Evolutionary conservation across 2,329 filamentous ascomycete genomes (phyloP), one percentile per base, ranked within the genome.

Genomic region (Zymoseptoria brevis): DNA sequence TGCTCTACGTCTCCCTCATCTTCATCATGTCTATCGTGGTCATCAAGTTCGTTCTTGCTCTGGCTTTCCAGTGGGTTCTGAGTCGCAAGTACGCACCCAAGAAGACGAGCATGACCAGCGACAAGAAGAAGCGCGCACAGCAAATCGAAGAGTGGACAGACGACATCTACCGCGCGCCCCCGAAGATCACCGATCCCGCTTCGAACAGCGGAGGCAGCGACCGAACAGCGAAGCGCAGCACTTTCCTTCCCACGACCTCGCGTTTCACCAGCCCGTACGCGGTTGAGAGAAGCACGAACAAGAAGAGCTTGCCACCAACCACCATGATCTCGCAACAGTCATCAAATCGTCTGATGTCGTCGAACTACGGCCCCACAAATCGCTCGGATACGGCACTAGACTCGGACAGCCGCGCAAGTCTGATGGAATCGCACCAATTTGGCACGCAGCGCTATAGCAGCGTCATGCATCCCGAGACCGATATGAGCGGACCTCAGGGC

Each of bases 91-190:
- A 93, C 71, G 92, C 87, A 3, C 90, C 93, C 0, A 77, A 82
- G 53, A 96, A 90, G 75, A 96, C 93, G 0, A 93, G 90, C 2
- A 87, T 96, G 73, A 85, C 85, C 16, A 85, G 87, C 4, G 85
- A 94, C 72, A 84, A 87, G 65, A 91, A 93, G 73, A 88, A 92
- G 76, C 86, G 94, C 60, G 88, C 92, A 67, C 86, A 88, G 67
- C 91, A 97, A 76, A 99, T 99, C 65, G 94, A 99, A 74, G 93
- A 96, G 69, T 99, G 94, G 94, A 88, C 87, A 13, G 90, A 97
- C 65, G 94, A 99, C 71, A 99, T 99, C 68, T 97, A 99, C 75
- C 88, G 91, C 50, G 89, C 93, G 3, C 90, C 91, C 22, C 86
- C 88, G 57, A 88, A 91, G 65, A 80, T 96, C 64, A 83, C 87